Evolutionary conservation across 352 stramenopile species (phyloP), one percentile per base, ranked within the genome.

Genomic region (Phytophthora pisi): DNA sequence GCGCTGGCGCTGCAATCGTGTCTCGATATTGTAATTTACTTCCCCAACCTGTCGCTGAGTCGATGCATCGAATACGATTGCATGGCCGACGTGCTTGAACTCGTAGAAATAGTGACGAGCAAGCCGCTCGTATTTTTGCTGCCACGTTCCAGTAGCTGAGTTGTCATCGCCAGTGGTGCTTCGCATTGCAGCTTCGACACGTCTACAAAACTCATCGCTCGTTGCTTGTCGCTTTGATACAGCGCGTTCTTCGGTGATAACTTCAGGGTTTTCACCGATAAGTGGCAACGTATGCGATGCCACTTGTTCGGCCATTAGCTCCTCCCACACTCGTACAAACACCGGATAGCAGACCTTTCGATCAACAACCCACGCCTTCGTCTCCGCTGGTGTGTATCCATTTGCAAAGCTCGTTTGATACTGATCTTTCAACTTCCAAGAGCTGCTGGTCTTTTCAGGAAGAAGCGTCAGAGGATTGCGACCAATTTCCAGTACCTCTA

Each of bases 31-130:
- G 18, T 16, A 0, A 51, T 61, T 61, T 54, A 58, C 23, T 28
- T 67, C 50, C 11, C 24, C 51, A 60, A 51, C 18, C 18, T 63
- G 43, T 15, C 13, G 20, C 11, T 71, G 31, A 52, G 18, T 50
- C 24, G 30, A 45, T 23, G 55, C 72, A 20, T 85, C 66, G 7
- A 84, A 84, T 28, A 74, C 40, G 0, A 77, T 66, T 6, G 67
- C 53, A 30, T 93, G 85, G 0, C 85, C 85, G 1, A 87, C 3
- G 66, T 88, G 66, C 64, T 86, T 88, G 54, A 91, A 92, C 57
- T 93, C 85, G 60, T 89, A 93, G 49, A 82, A 92, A 52, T 86
- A 90, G 30, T 88, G 66, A 0, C 75, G 78, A 45, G 87, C 80
- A 23, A 89, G 63, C 2, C 81, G 78, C 28, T 83, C 63, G 52